These are phyloP conservation scores for Tuber borchii DNA, from an alignment of 495 filamentous ascomycete genomes.

Conservation along the genomic window DNA sequence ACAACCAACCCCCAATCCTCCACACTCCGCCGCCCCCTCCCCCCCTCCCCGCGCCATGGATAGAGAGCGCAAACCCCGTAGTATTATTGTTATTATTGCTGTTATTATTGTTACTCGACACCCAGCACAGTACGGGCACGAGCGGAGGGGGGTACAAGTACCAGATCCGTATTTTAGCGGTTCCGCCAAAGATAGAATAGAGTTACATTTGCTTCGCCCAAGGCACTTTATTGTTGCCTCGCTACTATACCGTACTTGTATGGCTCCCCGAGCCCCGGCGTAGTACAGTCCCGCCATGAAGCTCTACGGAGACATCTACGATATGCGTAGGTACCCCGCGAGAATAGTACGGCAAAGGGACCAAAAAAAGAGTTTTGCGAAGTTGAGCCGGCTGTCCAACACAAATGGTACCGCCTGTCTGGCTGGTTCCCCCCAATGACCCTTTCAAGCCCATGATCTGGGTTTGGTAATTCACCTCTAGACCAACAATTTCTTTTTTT, in stretches of 20 bases:
- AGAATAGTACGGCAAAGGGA: background rate
- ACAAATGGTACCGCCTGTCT: background rate
- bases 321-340: conserved; percentile 5
- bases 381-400: background rate
- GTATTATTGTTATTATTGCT: background rate
- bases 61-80: conserved; percentile 2
- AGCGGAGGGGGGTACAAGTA: background rate
- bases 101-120: conserved; percentile 25
- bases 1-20: conserved; percentile 29
- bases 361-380: background rate
- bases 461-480: background rate
- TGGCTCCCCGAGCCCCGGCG: background rate
- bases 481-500: background rate
- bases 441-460: background rate
- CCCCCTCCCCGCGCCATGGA: conserved; percentile 23
- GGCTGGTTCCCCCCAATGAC: background rate
- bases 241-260: background rate
- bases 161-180: background rate
- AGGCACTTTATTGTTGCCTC: background rate
- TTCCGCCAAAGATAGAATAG: background rate
- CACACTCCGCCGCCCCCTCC: conserved; percentile 5
- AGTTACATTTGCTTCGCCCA: background rate
- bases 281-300: background rate
- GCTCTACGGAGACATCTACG: background rate
- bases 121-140: conserved; percentile 15